Base-by-base conservation (phyloP, 2,329 filamentous ascomycete genomes). In the Neonectria faginata region DNA sequence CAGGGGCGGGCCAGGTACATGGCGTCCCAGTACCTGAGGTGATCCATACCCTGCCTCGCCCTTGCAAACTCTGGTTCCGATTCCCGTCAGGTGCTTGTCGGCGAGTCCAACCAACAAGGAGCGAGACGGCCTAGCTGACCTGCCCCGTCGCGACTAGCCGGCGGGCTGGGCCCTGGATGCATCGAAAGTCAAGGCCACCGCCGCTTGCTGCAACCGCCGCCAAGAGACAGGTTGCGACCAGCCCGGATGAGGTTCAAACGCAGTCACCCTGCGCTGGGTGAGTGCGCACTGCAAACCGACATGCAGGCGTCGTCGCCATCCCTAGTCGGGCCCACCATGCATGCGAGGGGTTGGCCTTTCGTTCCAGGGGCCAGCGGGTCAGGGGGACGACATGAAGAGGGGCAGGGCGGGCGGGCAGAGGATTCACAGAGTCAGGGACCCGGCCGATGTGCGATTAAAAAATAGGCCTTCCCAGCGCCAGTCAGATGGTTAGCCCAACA, bases 1-100 rank as follows among this genome's bases (percentile, higher is more conserved):
- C 73, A 75, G 68, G 71, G 70, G 70, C 73, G 67, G 73, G 75
- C 71, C 75, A 77, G 76, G 75, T 76, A 76, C 75, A 76, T 72
- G 74, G 74, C 73, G 71, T 67, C 68, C 68, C 50, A 67, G 70
- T 74, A 69, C 72, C 70, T 71, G 70, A 73, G 67, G 60, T 67
- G 70, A 72, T 65, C 67, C 70, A 74, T 74, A 66, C 63, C 57
- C 60, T 56, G 66, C 51, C 57, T 66, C 61, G 51, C 64, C 70
- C 70, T 69, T 71, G 66, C 54, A 71, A 73, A 64, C 63, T 58
- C 53, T 66, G 61, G 36, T 36, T 55, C 44, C 48, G 52, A 64
- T 67, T 64, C 56, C 65, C 69, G 62, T 68, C 73, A 66, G 58
- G 62, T 62, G 65, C 51, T 64, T 33, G 50, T 20, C 61, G 66